A percentile compares a stretch with the other conserved stretches of the same genome.
These are phyloP conservation scores for Priceomyces medius DNA, from an alignment of 805 yeast species.

Conservation along the genomic window DNA sequence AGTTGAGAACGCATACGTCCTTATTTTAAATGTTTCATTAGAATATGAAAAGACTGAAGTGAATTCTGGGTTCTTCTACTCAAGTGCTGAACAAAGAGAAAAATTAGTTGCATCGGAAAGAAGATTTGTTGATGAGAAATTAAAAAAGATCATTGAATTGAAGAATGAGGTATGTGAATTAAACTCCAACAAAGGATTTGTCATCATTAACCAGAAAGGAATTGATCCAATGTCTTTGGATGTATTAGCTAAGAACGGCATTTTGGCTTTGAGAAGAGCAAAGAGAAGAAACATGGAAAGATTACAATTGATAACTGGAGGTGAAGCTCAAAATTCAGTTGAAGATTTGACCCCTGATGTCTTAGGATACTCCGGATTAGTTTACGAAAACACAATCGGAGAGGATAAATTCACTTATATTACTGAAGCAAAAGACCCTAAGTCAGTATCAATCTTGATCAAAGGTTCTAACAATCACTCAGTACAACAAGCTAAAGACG, in stretches of 20 bases:
- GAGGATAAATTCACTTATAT: constrained; percentile 97
- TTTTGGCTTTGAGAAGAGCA: constrained; percentile 94
- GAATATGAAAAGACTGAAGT: constrained; percentile 98
- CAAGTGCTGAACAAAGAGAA: constrained; percentile 94
- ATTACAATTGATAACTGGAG: constrained; percentile 92
- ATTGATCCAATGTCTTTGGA: constrained; percentile 98
- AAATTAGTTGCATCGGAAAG: constrained; percentile 91
- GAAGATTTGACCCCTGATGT: constrained; percentile 82
- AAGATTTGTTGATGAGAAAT: constrained; percentile 89
- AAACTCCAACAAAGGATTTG: constrained; percentile 74
- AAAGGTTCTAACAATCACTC: constrained; percentile 91
- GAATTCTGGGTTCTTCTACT: constrained; percentile 91
- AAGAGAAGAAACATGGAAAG: constrained; percentile 99
- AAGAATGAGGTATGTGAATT: constrained; percentile 88
- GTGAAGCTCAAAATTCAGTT: constrained; percentile 95
- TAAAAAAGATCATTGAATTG: constrained; percentile 85
- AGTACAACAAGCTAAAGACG: constrained; percentile 90
- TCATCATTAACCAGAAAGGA: constrained; percentile 96
- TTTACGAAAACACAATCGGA: constrained; percentile 89
- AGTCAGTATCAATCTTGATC: constrained; percentile 86
- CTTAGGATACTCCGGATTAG: constrained; percentile 86
- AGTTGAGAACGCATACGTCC: constrained; percentile 77
- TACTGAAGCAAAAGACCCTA: constrained; percentile 86
- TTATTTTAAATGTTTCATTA: constrained; percentile 88
- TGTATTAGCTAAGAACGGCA: constrained; percentile 86